Conservation (phyloP, 495 filamentous ascomycete species). For the Xanthoparmelia taractica region DNA sequence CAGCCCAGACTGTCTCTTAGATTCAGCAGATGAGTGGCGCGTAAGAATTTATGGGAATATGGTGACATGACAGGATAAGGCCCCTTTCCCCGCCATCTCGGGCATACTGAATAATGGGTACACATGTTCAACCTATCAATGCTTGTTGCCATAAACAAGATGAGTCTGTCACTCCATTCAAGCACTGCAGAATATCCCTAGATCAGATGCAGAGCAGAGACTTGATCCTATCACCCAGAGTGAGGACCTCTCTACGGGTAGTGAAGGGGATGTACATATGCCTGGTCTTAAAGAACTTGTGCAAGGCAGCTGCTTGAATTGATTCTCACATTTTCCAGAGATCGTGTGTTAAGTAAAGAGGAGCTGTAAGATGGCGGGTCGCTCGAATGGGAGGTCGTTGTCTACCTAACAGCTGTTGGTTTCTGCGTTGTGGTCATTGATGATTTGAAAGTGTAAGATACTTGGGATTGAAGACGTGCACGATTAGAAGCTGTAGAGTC, state of each 20-base stretch:
- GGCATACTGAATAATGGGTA: not conserved
- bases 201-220: too few relatives aligned
- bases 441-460: not conserved
- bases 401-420: too few relatives aligned
- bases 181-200: not conserved
- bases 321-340: not conserved
- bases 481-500: not conserved
- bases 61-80: not conserved
- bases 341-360: not conserved
- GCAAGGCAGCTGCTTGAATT: not conserved
- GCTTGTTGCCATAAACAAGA: not conserved
- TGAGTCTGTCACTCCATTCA: not conserved
- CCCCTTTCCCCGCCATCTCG: not conserved
- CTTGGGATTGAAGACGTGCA: not conserved
- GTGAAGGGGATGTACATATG: not conserved
- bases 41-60: not conserved
- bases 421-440: not conserved
- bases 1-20: constrained; percentile 1
- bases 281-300: not conserved
- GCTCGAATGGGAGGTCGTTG: not conserved
- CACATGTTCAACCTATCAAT: not conserved
- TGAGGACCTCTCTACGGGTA: not conserved
- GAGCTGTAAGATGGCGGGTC: not conserved
- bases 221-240: too few relatives aligned
- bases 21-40: constrained; percentile 2